Evolutionary conservation across 2,329 filamentous ascomycete genomes (phyloP), one percentile per base, ranked within the genome.

Genomic region (Delphinella strobiligena): DNA sequence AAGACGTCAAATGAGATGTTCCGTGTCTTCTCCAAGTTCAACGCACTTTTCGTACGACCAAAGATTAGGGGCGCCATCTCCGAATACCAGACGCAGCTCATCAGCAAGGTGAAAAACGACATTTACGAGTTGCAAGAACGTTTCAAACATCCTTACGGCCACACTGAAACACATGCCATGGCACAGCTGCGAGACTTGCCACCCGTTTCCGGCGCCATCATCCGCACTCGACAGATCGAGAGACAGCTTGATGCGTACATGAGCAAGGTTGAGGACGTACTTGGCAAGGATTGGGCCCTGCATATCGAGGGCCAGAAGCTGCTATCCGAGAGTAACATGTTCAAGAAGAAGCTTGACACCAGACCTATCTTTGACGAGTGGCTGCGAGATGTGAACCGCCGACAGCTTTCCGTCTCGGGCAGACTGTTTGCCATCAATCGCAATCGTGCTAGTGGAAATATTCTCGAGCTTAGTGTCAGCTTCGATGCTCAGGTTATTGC

Each of bases 1-100:
- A 95, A 93, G 69, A 94, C 87, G 46, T 91, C 91, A 31, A 96
- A 93, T 56, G 93, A 98, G 63, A 99, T 98, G 91, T 99, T 99
- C 61, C 83, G 93, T 40, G 91, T 99, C 45, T 98, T 98, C 60
- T 96, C 91, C 38, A 96, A 96, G 59, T 99, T 99, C 74, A 99
- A 99, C 58, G 91, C 91, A 2, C 78, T 99, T 19, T 93, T 99
- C 51, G 89, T 99, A 41, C 79, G 91, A 44, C 91, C 91, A n/a
- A 98, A 98, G 71, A 96, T 99, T 63, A 81, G 91, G 49, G 88
- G 93, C 49, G 93, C 91, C 40, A 98, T 98, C 54, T 84, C 87
- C 32, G 89, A 98, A 63, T 98, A 98, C 58, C 91, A 99, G 61
- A 91, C 89, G 4, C 88, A 95, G 61, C 78, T 99, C 24, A 94